Conservation (phyloP, 768 basidiomycete species). For the Cystofilobasidium bisporidii region DNA sequence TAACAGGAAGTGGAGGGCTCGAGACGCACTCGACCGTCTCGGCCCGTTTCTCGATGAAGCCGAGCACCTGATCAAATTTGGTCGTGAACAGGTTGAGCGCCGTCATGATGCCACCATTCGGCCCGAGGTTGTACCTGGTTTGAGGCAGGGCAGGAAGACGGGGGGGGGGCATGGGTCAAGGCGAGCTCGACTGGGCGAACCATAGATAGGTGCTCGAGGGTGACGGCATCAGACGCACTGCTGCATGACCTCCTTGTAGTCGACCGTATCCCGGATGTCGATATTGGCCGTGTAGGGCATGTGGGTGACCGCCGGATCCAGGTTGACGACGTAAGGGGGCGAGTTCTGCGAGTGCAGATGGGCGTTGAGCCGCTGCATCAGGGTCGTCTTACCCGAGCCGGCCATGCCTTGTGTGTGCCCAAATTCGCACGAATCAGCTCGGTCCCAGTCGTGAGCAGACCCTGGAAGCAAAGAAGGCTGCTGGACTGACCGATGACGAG, state of each 20-base stretch:
- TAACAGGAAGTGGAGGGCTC: neutral
- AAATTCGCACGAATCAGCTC: too few species aligned
- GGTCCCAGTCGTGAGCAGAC: neutral
- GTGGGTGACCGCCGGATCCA: constrained; percentile 88
- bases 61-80: constrained; percentile 94
- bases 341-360: constrained; percentile 63
- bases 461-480: neutral
- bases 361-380: constrained; percentile 89
- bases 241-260: constrained; percentile 98
- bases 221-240: too few species aligned
- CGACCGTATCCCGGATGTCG: constrained; percentile 93
- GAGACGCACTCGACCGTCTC: constrained; percentile 73
- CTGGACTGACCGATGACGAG: constrained; percentile 23
- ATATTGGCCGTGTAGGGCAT: constrained; percentile 93
- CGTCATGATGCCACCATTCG: constrained; percentile 95
- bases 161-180: neutral
- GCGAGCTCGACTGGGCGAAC: too few species aligned
- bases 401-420: too few species aligned
- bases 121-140: constrained; percentile 86
- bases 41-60: constrained; percentile 79
- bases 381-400: constrained; percentile 74
- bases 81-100: constrained; percentile 96
- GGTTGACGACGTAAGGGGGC: constrained; percentile 87
- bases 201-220: too few species aligned
- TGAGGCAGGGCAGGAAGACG: neutral